Percentiles rank a stretch among this genome's conserved stretches.
Evolutionary conservation across 2,329 filamentous ascomycete species (phyloP).

Genomic region (Pseudogymnoascus sp.): DNA sequence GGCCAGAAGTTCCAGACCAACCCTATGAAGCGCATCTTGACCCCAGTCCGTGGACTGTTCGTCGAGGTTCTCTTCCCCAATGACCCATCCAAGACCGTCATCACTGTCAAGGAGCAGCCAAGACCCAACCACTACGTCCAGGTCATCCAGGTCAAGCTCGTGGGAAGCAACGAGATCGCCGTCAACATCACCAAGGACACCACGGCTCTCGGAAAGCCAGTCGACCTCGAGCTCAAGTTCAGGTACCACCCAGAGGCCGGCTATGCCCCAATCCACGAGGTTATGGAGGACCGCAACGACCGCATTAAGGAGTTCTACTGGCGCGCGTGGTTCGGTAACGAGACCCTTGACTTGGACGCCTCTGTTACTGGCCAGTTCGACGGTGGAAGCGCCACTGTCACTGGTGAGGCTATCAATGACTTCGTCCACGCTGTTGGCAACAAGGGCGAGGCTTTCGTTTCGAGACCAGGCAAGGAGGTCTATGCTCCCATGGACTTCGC

Average conservation of each 20-base stretch:
- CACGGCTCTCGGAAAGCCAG: slow-evolving; percentile 72
- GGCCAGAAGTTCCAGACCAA: slow-evolving; percentile 97
- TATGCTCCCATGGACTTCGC: slow-evolving; percentile 98
- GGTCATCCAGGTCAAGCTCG: slow-evolving; percentile 76
- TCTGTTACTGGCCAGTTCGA: slow-evolving; percentile 82
- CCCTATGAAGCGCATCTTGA: slow-evolving; percentile 84
- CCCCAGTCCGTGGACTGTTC: slow-evolving; percentile 74
- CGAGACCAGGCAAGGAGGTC: slow-evolving; percentile 86
- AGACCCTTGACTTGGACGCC: slow-evolving; percentile 73
- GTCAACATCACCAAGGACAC: slow-evolving; percentile 91
- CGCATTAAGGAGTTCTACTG: slow-evolving; percentile 99
- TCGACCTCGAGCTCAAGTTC: slow-evolving; percentile 80
- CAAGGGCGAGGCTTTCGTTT: slow-evolving; percentile 93
- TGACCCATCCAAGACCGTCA: slow-evolving; percentile 72
- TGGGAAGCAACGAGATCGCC: slow-evolving; percentile 67
- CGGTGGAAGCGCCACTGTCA: slow-evolving; percentile 79
- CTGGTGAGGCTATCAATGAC: slow-evolving; percentile 88
- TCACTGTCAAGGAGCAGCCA: slow-evolving; percentile 79
- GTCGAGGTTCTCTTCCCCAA: slow-evolving; percentile 82
- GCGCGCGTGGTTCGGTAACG: slow-evolving; percentile 90
- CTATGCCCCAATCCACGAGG: slow-evolving; percentile 93
- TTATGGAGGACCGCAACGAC: slow-evolving; percentile 94
- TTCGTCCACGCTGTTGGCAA: slow-evolving; percentile 99
- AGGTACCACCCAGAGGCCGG: slow-evolving; percentile 91
- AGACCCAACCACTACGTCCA: slow-evolving; percentile 79